Percentiles rank a stretch among this genome's conserved stretches.
phyloP scores from a whole-genome alignment of 2,329 filamentous ascomycete species.

The Cladophialophora psammophila region DNA sequence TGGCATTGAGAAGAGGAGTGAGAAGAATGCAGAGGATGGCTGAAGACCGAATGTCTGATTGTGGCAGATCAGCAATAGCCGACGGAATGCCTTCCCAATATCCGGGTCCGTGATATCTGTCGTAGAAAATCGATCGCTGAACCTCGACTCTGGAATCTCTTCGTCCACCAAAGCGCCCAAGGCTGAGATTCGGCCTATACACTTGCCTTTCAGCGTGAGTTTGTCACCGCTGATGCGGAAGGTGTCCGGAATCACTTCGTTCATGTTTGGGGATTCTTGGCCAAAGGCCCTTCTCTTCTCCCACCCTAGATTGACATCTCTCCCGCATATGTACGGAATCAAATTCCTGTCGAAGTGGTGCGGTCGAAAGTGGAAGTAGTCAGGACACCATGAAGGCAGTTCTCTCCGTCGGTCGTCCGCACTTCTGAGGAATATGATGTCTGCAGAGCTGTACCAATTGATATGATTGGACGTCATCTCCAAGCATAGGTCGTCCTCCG shows the following conservation, averaged over 20 bases:
- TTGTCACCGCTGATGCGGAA: slow-evolving; percentile 18
- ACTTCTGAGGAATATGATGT: slow-evolving; percentile 34
- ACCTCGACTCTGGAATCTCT: background rate
- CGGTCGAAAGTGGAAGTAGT: slow-evolving; percentile 31
- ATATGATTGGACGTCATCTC: slow-evolving; percentile 33
- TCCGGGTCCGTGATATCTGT: slow-evolving; percentile 20
- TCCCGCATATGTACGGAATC: slow-evolving; percentile 26
- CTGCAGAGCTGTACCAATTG: slow-evolving; percentile 31
- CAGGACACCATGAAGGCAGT: slow-evolving; percentile 32
- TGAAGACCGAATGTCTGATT: slow-evolving; percentile 29
- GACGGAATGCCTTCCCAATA: slow-evolving; percentile 27
- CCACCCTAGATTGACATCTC: slow-evolving; percentile 31
- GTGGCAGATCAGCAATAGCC: slow-evolving; percentile 32
- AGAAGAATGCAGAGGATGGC: slow-evolving; percentile 24
- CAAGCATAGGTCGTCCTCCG: slow-evolving; percentile 29
- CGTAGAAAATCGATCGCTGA: background rate
- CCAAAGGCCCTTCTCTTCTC: slow-evolving; percentile 32
- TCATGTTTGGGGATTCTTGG: slow-evolving; percentile 22
- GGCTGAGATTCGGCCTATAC: slow-evolving; percentile 25
- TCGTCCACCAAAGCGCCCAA: slow-evolving; percentile 21
- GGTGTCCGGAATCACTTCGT: slow-evolving; percentile 24
- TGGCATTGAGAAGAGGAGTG: slow-evolving; percentile 28
- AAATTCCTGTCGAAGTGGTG: slow-evolving; percentile 27
- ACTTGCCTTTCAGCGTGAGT: slow-evolving; percentile 26
- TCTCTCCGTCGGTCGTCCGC: slow-evolving; percentile 7